A percentile compares a stretch with the other conserved stretches of the same genome.
phyloP scores from a whole-genome alignment of 139 green algal genomes.

The Gonium pectorale region DNA sequence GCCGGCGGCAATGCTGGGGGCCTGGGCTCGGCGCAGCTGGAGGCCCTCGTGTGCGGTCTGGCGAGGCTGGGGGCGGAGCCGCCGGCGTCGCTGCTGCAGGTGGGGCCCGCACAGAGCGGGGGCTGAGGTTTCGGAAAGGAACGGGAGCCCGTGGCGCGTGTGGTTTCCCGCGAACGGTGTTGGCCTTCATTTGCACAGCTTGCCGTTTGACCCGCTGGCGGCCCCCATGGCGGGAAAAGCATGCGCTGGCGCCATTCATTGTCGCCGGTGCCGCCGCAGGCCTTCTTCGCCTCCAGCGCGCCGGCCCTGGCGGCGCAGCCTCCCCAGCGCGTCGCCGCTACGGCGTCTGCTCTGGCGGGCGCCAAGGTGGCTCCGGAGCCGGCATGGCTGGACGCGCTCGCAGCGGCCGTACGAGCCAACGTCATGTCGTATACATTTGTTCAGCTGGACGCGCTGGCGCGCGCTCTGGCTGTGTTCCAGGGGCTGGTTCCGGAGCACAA shows the following conservation, averaged over 20 bases:
- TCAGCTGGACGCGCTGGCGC: constrained; percentile 31
- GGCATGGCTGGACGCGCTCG: constrained; percentile 20
- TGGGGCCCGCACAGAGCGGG: no score
- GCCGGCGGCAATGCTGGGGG: not conserved
- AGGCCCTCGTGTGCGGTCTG: constrained; percentile 18
- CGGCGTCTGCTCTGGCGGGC: constrained; percentile 17
- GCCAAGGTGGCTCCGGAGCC: not conserved
- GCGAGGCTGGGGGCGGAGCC: constrained; percentile 1
- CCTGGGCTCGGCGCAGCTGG: constrained; percentile 13
- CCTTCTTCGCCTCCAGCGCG: constrained; percentile 5
- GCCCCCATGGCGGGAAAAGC: no score
- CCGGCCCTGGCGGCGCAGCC: not conserved
- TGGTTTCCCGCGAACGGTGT: no score
- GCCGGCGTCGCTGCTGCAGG: constrained; percentile 25
- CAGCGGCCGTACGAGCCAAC: not conserved
- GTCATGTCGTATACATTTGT: constrained; percentile 38
- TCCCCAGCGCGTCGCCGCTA: not conserved
- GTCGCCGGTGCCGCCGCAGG: no score
- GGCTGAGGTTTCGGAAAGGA: no score
- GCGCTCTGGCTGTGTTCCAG: constrained; percentile 23
- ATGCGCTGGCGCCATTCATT: no score
- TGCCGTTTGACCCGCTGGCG: no score
- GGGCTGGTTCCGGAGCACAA: constrained; percentile 24
- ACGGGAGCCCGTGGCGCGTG: no score
- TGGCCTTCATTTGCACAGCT: no score